Percentiles rank a stretch among this genome's conserved stretches.
phyloP scores from a whole-genome alignment of 805 yeast genomes.

The Ogataea kodamae region DNA sequence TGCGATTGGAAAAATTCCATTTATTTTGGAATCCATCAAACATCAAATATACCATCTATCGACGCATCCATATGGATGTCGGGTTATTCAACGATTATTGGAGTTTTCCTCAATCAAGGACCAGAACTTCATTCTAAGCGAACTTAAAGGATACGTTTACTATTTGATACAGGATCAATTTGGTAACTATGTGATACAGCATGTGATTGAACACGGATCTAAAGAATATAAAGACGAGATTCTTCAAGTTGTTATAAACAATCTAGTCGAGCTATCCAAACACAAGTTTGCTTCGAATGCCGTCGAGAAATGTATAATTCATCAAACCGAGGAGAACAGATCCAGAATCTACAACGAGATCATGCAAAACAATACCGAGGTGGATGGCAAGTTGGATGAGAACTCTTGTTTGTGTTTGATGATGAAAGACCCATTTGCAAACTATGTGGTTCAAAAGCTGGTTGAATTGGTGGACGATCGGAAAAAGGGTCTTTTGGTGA shows the following conservation, averaged over 20 bases:
- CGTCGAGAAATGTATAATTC: constrained; percentile 86
- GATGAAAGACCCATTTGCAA: constrained; percentile 98
- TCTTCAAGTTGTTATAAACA: constrained; percentile 61
- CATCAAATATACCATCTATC: constrained; percentile 79
- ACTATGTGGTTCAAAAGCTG: constrained; percentile 92
- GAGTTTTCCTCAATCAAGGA: constrained; percentile 71
- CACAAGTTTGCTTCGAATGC: constrained; percentile 98
- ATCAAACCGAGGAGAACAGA: constrained; percentile 64
- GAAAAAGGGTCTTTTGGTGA: constrained; percentile 66
- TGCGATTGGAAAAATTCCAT: constrained; percentile 65
- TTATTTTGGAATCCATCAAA: constrained; percentile 67
- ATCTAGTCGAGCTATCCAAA: constrained; percentile 71
- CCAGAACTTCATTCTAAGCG: constrained; percentile 63
- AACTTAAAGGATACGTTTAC: constrained; percentile 67
- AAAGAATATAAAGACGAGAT: constrained; percentile 53
- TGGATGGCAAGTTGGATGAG: constrained; percentile 49
- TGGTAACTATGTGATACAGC: constrained; percentile 97
- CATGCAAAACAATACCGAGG: constrained; percentile 45
- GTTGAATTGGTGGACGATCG: constrained; percentile 75
- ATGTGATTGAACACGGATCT: constrained; percentile 83
- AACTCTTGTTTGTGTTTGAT: constrained; percentile 74
- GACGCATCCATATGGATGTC: constrained; percentile 95
- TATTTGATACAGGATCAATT: constrained; percentile 91
- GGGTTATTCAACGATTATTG: constrained; percentile 89
- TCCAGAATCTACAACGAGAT: constrained; percentile 62